Evolutionary conservation across 1,284 basidiomycete genomes (phyloP).

Genomic region (Tilletia indica): DNA sequence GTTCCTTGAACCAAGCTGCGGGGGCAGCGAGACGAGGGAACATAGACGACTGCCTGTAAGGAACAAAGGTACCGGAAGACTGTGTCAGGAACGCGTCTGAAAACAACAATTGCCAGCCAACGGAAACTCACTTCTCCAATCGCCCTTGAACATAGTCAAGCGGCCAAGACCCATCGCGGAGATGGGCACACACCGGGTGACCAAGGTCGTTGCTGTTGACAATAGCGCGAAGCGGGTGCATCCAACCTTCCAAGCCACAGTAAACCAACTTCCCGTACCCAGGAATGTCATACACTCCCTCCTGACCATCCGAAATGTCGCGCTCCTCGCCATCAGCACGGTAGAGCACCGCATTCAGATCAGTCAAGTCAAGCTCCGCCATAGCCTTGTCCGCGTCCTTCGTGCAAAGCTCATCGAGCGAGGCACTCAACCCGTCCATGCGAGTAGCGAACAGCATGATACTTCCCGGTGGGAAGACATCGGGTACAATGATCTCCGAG

Average conservation of each 20-base stretch:
- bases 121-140: slow-evolving; percentile 66
- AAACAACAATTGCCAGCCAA: neutral
- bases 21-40: slow-evolving; percentile 38
- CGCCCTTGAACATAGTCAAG: slow-evolving; percentile 58
- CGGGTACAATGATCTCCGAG: slow-evolving; percentile 45
- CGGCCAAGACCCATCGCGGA: slow-evolving; percentile 47
- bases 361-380: slow-evolving; percentile 37
- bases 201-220: slow-evolving; percentile 46
- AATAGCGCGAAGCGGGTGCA: slow-evolving; percentile 36
- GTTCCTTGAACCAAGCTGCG: slow-evolving; percentile 42
- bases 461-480: slow-evolving; percentile 47
- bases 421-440: slow-evolving; percentile 36
- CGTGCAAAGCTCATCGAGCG: slow-evolving; percentile 35
- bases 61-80: neutral
- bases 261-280: slow-evolving; percentile 35
- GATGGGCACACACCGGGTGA: slow-evolving; percentile 45
- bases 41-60: slow-evolving; percentile 23
- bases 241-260: slow-evolving; percentile 50
- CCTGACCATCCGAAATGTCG: slow-evolving; percentile 41
- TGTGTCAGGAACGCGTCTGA: neutral
- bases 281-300: slow-evolving; percentile 45
- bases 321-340: slow-evolving; percentile 50
- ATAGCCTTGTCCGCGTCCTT: slow-evolving; percentile 44
- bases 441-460: slow-evolving; percentile 48
- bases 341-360: slow-evolving; percentile 48